These are phyloP conservation scores for Leersia perrieri DNA, from an alignment of 176 grass and related monocot species.

Conservation along the genomic window DNA sequence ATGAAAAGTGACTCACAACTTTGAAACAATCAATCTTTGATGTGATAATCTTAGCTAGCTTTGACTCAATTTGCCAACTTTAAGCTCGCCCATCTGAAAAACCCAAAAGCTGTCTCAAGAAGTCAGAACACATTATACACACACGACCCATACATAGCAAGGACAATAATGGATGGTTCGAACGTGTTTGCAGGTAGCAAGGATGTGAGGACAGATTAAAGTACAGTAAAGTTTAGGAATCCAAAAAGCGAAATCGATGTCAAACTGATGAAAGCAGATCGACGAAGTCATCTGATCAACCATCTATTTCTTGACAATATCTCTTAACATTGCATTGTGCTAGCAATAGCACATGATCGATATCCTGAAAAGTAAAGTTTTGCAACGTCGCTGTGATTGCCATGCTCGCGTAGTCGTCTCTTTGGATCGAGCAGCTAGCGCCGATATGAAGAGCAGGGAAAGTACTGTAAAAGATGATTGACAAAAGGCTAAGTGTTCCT, in stretches of 20 bases:
- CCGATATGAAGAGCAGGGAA: not conserved
- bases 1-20: not conserved
- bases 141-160: not conserved
- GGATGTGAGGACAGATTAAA: not conserved
- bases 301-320: not conserved
- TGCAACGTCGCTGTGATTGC: not conserved
- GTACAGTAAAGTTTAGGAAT: not conserved
- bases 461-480: constrained; percentile 14
- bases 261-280: not conserved
- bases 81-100: not conserved
- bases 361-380: not conserved
- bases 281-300: not conserved
- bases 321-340: not conserved
- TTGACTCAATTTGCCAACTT: not conserved
- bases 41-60: not conserved
- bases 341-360: not conserved
- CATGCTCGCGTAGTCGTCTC: not conserved
- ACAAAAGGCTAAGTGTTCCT: constrained; percentile 34
- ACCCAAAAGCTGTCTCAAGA: not conserved
- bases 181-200: not conserved
- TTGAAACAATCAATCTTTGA: not conserved
- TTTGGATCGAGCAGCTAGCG: not conserved
- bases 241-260: not conserved
- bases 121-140: not conserved
- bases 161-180: not conserved